These are phyloP conservation scores for Yamadazyma philogaea DNA, from an alignment of 805 yeast species.

Conservation along the genomic window DNA sequence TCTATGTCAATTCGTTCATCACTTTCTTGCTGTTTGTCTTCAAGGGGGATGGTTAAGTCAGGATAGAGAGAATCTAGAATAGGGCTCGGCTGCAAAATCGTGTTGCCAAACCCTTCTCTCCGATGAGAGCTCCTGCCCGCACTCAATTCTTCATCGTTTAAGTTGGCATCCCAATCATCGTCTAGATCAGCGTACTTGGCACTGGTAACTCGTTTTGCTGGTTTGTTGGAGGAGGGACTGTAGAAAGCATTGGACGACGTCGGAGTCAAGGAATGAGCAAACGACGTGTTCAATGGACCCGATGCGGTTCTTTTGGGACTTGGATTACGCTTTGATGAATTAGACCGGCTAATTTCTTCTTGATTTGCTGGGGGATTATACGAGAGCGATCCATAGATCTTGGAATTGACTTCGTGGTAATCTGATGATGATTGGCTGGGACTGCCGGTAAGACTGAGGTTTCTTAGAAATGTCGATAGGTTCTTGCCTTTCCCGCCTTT, in stretches of 20 bases:
- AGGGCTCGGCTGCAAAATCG: constrained; percentile 22
- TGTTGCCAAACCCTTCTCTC: constrained; percentile 13
- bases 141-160: constrained; percentile 35
- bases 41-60: constrained; percentile 28
- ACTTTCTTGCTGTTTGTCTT: constrained; percentile 11
- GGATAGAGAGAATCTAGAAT: constrained; percentile 37
- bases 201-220: constrained; percentile 13
- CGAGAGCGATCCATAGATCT: constrained; percentile 37
- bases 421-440: constrained; percentile 12
- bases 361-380: constrained; percentile 13
- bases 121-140: background rate
- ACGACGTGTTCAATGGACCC: constrained; percentile 11
- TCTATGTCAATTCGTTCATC: constrained; percentile 44
- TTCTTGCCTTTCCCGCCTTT: constrained; percentile 66
- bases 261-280: constrained; percentile 12
- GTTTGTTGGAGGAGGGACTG: constrained; percentile 8
- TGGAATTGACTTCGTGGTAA: constrained; percentile 30
- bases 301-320: constrained; percentile 13
- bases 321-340: background rate
- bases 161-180: constrained; percentile 84
- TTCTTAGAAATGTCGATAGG: constrained; percentile 48
- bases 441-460: constrained; percentile 37
- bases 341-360: constrained; percentile 9
- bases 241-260: constrained; percentile 8
- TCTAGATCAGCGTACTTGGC: constrained; percentile 66